Evolutionary conservation across 306 rosid genomes (phyloP), one percentile per base, ranked within the genome.

Genomic region (Vicia faba): DNA sequence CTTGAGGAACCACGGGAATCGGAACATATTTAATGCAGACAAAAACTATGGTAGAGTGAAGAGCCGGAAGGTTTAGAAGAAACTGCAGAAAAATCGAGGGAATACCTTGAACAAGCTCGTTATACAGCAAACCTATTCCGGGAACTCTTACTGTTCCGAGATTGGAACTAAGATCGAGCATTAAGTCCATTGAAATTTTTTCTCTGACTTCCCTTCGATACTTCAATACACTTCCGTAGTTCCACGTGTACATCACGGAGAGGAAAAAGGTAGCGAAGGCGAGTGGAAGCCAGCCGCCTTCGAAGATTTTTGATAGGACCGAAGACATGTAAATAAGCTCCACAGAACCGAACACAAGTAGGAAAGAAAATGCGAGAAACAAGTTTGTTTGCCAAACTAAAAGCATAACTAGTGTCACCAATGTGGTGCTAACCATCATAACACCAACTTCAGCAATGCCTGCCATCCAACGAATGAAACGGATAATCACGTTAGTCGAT

Each of bases 361-460:
- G 84, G 79, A 93, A 90, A 69, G 84, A 82, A 18, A 90, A 5
- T 49, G 89, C 95, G 70, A 90, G 44, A 54, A 93, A 81, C 73
- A 93, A 71, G 88, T 93, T 90, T 68, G 92, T 90, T 83, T 88
- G 87, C 99, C 99, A 93, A 67, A 93, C 90, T 68, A 93, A 83
- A 69, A 93, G 90, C 99, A 90, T 90, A 39, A 81, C 97, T 45
- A 93, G 86, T 68, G 97, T 85, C 72, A 93, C 99, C 82, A 93
- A 89, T 69, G 68, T 77, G 58, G 97, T 93, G 88, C 90, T 93
- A 73, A 88, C 99, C 58, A 93, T 78, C 99, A 93, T 93, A 43
- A 93, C 98, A 43, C 96, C 98, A 61, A 93, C 98, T 91, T 93
- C 98, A 74, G 98, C 98, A 59, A 93, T 89, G 63, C 98, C 98